A percentile compares a stretch with the other conserved stretches of the same genome.
phyloP scores from a whole-genome alignment of 2,329 filamentous ascomycete genomes.

The Pleurostoma richardsiae region DNA sequence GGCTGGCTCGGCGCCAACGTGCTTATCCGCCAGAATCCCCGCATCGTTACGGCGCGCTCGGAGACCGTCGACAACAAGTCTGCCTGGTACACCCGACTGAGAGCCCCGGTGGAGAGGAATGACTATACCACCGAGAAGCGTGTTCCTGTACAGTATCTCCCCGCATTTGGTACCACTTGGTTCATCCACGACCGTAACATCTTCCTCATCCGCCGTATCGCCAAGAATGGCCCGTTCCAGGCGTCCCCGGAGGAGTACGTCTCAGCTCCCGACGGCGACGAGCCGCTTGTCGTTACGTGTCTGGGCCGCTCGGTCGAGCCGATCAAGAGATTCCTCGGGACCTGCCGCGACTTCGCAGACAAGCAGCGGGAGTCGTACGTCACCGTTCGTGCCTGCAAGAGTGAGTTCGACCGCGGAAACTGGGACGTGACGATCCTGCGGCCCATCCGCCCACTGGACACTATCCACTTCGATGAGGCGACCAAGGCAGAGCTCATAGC shows the following conservation, averaged over 20 bases:
- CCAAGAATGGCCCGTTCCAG: slow-evolving; percentile 9
- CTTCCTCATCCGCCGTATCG: slow-evolving; percentile 28
- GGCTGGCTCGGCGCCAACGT: slow-evolving; percentile 30
- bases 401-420: slow-evolving; percentile 13
- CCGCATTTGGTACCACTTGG: slow-evolving; percentile 30
- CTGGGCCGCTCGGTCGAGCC: slow-evolving; percentile 26
- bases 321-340: slow-evolving; percentile 21
- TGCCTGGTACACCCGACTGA: slow-evolving; percentile 19
- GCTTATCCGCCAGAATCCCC: slow-evolving; percentile 19
- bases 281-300: slow-evolving; percentile 31
- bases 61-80: slow-evolving; percentile 21
- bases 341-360: slow-evolving; percentile 23
- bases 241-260: slow-evolving; percentile 23
- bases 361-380: slow-evolving; percentile 28
- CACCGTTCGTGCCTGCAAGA: slow-evolving; percentile 26
- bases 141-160: slow-evolving; percentile 27
- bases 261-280: slow-evolving; percentile 25
- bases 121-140: slow-evolving; percentile 26
- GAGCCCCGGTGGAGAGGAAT: slow-evolving; percentile 17
- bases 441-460: slow-evolving; percentile 24
- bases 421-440: slow-evolving; percentile 31
- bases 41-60: slow-evolving; percentile 27
- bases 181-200: slow-evolving; percentile 24
- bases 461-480: slow-evolving; percentile 28
- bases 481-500: slow-evolving; percentile 59